Base-by-base conservation (phyloP, 495 filamentous ascomycete species). In the Oleoguttula mirabilis region DNA sequence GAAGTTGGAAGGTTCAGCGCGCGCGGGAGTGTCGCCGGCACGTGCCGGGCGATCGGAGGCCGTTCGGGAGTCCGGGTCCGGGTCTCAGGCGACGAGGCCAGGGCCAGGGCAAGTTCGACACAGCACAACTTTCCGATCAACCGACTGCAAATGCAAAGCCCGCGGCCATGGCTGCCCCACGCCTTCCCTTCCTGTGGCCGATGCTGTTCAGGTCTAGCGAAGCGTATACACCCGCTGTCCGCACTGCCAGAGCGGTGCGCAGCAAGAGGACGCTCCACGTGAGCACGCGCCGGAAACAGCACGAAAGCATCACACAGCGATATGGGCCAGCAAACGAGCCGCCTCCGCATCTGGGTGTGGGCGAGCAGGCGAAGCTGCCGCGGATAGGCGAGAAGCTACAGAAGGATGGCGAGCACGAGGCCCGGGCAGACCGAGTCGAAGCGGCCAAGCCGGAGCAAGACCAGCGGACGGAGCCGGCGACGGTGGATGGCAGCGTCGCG, bases 251-350 rank as follows among this genome's bases (percentile, higher is more conserved):
- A 32, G 45, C 40, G 19, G 45, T 41, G 23, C 30, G 16, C 19
- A 30, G 43, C 15, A 22, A 21, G 19, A 19, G 41, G 21, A 23
- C 33, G 32, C 44, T 39, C 40, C 58, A 42, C 51, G 52, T 40
- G 65, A 66, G 28, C 54, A 7, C 21, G 20, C 40, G 35, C 27
- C 42, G 38, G 12, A 45, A 39, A 20, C 47, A 53, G 37, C 51
- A 49, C 35, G 51, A 54, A 14, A 33, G 22, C 4, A 32, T 38
- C 19, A 23, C 60, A 23, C 63, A 67, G 41, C 63, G 79, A 22
- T 76, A 79, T 59, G 79, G 79, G 32, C 77, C 72, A 32, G 77
- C 72, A 14, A 72, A 82, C 14, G 76, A 82, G 41, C 79, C 76
- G 30, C 46, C 64, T 23, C 45, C 57, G 30, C 59, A 62, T 49